Base-by-base conservation (phyloP, 495 filamentous ascomycete species). In the Terfezia boudieri region DNA sequence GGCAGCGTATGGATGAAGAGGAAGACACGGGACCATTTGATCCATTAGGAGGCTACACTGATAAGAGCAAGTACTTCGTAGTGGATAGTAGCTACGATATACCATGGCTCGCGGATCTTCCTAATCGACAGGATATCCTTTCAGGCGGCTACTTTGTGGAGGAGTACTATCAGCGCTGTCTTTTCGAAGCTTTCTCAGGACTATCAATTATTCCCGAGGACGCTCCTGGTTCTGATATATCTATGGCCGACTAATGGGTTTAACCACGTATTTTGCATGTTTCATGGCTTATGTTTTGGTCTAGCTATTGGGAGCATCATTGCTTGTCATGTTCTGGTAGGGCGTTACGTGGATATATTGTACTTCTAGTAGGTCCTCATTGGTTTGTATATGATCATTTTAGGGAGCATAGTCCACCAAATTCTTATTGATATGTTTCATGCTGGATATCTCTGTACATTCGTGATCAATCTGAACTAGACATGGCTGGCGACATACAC, bases 141-240 rank as follows among this genome's bases (percentile, higher is more conserved):
- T 84, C 82, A 35, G 87, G 89, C 46, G 90, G 90, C 0, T 95
- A 87, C 64, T 79, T 81, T 62, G 69, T 92, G 37, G 66, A 69
- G 12, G 87, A 93, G 61, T 96, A 87, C 60, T 86, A 82, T 62
- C 70, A 78, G 26, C 71, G 86, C 22, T 80, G 83, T 17, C 67
- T 95, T 68, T 78, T 84, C 60, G 88, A 94, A 63, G 88, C 89
- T 0, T 98, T 94, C 68, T 77, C 83, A 0, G 90, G 90, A 0
- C 66, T 98, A 58, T 87, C 83, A 1, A 81, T 85, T 49, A 83
- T 94, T 60, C 64, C 86, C 32, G 83, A 76, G 38, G 88, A 95
- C 23, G 87, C 94, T 46, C 41, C 41, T 46, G 17, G 41, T 6
- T 14, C 41, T 14, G 41, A 46, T 20, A 46, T 46, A 14, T 0